Conservation (phyloP, 805 yeast species). For the Yarrowia alimentaria region DNA sequence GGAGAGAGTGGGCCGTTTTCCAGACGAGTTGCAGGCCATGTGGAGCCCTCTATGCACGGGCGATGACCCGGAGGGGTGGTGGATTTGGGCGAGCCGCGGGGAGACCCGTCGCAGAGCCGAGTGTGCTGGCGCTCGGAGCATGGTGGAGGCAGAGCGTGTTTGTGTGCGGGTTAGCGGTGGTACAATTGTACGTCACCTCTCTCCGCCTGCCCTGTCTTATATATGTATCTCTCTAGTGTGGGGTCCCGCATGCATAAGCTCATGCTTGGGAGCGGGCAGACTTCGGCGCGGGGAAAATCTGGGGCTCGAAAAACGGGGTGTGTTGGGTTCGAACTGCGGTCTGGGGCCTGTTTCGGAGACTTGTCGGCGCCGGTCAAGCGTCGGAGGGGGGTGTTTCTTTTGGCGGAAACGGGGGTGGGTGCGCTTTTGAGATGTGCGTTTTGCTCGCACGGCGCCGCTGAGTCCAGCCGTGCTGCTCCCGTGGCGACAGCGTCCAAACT, state of each 20-base stretch:
- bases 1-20: no score
- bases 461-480: no score
- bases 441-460: no score
- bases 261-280: slow-evolving; percentile 8
- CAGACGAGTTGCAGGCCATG: slow-evolving; percentile 16
- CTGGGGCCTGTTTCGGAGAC: no score
- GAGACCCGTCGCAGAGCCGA: slow-evolving; percentile 14
- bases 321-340: slow-evolving; percentile 21
- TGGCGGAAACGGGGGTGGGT: no score
- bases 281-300: slow-evolving; percentile 24
- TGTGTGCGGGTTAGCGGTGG: not conserved
- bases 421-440: no score
- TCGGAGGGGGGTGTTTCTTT: no score
- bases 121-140: slow-evolving; percentile 16
- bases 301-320: slow-evolving; percentile 2
- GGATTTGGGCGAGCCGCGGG: slow-evolving; percentile 1
- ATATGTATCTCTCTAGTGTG: slow-evolving; percentile 17
- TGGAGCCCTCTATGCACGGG: slow-evolving; percentile 10
- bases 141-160: no score
- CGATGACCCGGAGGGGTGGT: not conserved
- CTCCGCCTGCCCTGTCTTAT: slow-evolving; percentile 18
- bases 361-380: not conserved
- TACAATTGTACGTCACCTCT: not conserved
- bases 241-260: slow-evolving; percentile 24
- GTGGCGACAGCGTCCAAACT: no score